These are phyloP conservation scores for Cryptomeria japonica DNA, from an alignment of 75 land plant genomes.

Conservation along the genomic window DNA sequence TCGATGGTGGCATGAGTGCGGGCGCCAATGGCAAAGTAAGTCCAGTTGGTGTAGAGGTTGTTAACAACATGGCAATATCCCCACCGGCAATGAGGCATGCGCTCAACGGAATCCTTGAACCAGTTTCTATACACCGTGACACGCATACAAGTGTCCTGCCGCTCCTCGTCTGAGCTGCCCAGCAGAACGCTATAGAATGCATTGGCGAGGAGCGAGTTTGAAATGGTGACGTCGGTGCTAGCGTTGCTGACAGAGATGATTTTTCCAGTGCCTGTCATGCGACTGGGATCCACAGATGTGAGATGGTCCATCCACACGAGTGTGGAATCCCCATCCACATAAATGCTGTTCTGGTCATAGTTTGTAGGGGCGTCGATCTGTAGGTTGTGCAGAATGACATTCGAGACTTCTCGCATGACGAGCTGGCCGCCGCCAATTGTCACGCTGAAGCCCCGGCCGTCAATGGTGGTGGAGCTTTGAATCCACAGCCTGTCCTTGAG, in stretches of 20 bases:
- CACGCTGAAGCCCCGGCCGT: slow-evolving; percentile 41
- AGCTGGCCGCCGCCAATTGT: slow-evolving; percentile 16
- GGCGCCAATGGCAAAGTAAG: slow-evolving; percentile 48
- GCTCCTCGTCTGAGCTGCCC: slow-evolving; percentile 36
- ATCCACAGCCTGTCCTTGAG: slow-evolving; percentile 37
- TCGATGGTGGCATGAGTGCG: slow-evolving; percentile 26
- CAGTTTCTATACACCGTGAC: slow-evolving; percentile 40
- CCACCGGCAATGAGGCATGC: slow-evolving; percentile 64
- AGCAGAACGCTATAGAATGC: slow-evolving; percentile 27
- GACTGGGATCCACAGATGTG: slow-evolving; percentile 17
- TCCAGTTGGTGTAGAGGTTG: slow-evolving; percentile 54
- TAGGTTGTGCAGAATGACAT: slow-evolving; percentile 39
- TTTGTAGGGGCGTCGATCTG: slow-evolving; percentile 14
- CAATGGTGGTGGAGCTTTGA: slow-evolving; percentile 33
- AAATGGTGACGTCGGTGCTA: slow-evolving; percentile 38
- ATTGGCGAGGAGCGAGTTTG: slow-evolving; percentile 30
- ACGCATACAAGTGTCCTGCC: slow-evolving; percentile 23
- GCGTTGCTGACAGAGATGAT: slow-evolving; percentile 27
- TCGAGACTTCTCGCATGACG: slow-evolving; percentile 20
- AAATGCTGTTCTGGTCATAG: slow-evolving; percentile 32
- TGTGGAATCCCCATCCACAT: slow-evolving; percentile 14
- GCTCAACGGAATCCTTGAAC: slow-evolving; percentile 38
- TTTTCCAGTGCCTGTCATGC: slow-evolving; percentile 12
- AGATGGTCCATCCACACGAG: slow-evolving; percentile 36
- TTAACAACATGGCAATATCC: slow-evolving; percentile 52